These are phyloP conservation scores for Pseudopithomyces chartarum DNA, from an alignment of 2,329 filamentous ascomycete species.

Conservation along the genomic window DNA sequence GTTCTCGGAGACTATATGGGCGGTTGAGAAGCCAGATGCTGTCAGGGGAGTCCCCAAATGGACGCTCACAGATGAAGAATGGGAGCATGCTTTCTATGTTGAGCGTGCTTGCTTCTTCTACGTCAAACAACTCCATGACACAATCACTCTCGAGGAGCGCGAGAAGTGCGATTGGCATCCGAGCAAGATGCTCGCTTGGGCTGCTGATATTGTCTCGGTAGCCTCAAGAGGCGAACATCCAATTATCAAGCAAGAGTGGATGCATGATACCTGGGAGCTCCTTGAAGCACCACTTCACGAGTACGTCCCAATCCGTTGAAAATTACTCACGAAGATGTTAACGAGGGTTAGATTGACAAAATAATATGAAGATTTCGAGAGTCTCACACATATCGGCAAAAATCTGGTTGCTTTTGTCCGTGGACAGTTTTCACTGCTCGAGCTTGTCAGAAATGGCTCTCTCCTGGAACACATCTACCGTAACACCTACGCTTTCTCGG, in stretches of 20 bases:
- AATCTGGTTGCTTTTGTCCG: no score
- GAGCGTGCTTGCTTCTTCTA: slow-evolving; percentile 1
- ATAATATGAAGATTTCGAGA: no score
- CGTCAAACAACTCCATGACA: neutral
- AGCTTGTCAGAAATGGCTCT: no score
- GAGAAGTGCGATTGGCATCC: neutral
- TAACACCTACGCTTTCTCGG: no score
- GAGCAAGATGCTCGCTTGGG: neutral
- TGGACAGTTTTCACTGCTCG: no score
- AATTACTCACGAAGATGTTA: no score
- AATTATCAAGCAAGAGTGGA: neutral
- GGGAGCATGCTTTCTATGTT: neutral
- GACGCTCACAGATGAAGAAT: neutral
- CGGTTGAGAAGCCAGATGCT: neutral
- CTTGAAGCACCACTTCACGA: no score
- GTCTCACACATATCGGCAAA: no score
- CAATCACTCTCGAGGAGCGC: neutral
- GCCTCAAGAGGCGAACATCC: neutral
- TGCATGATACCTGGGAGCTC: neutral
- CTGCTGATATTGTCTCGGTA: slow-evolving; percentile 6
- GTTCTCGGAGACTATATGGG: slow-evolving; percentile 18
- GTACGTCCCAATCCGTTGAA: no score
- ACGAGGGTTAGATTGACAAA: no score
- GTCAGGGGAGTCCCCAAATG: neutral
- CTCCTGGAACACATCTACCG: no score